These are phyloP conservation scores for Macrolepiota dolichaula DNA, from an alignment of 768 basidiomycete species.

Conservation along the genomic window DNA sequence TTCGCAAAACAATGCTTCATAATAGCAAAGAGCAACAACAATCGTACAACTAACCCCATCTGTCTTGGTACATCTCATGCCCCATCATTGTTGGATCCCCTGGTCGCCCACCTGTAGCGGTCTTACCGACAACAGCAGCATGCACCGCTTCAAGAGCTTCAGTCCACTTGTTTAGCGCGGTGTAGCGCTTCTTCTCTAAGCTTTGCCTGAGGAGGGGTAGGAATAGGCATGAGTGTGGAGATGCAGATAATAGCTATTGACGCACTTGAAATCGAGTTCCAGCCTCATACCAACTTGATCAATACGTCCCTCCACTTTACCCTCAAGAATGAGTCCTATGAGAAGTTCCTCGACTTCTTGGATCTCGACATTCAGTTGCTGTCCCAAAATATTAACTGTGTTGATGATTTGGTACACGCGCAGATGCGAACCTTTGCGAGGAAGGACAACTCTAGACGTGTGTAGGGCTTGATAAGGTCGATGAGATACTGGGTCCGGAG, in stretches of 20 bases:
- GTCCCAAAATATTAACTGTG: neutral
- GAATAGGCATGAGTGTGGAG: neutral
- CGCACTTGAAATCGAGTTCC: slow-evolving; percentile 86
- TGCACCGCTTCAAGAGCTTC: slow-evolving; percentile 78
- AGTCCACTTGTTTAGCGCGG: slow-evolving; percentile 79
- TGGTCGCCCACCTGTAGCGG: slow-evolving; percentile 39
- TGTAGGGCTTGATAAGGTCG: slow-evolving; percentile 97
- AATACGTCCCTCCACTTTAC: slow-evolving; percentile 95
- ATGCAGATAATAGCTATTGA: slow-evolving; percentile 14
- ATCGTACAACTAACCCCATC: slow-evolving; percentile 27
- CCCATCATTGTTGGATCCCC: slow-evolving; percentile 30
- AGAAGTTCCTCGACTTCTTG: slow-evolving; percentile 93
- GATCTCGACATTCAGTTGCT: slow-evolving; percentile 96
- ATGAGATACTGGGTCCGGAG: slow-evolving; percentile 95
- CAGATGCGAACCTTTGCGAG: slow-evolving; percentile 70
- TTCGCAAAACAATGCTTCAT: neutral
- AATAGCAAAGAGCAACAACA: neutral
- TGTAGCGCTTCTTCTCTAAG: slow-evolving; percentile 83
- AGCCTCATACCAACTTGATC: slow-evolving; percentile 95
- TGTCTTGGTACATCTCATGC: slow-evolving; percentile 31
- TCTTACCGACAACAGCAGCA: slow-evolving; percentile 71
- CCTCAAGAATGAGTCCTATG: slow-evolving; percentile 90
- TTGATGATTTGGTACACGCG: neutral
- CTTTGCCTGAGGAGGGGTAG: slow-evolving; percentile 54
- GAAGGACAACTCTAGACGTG: slow-evolving; percentile 88